Evolutionary conservation across 1,284 basidiomycete species (phyloP).

Genomic region (Ustilago trichophora): DNA sequence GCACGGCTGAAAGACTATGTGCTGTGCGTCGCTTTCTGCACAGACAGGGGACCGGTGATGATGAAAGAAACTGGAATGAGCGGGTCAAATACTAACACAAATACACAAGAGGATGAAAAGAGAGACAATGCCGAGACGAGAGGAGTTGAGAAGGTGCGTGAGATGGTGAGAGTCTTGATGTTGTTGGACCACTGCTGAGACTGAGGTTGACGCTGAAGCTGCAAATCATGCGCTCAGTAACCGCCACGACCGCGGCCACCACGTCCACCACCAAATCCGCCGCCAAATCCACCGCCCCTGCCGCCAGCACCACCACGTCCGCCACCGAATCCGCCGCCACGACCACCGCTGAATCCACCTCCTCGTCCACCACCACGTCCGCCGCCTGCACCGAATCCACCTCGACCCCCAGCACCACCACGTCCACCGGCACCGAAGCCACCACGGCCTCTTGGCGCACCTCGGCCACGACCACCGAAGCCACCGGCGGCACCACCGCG

Average conservation of each 20-base stretch:
- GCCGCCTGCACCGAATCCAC: slow-evolving; percentile 56
- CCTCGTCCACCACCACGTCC: slow-evolving; percentile 52
- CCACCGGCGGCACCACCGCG: slow-evolving; percentile 41
- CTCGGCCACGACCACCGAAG: slow-evolving; percentile 31
- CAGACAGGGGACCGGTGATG: too few species aligned
- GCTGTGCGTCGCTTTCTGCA: too few species aligned
- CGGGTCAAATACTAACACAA: slow-evolving; percentile 26
- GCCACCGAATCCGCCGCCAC: slow-evolving; percentile 54
- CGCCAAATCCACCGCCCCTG: slow-evolving; percentile 47
- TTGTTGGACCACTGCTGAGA: too few species aligned
- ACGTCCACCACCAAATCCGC: slow-evolving; percentile 43
- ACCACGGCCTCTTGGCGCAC: slow-evolving; percentile 64
- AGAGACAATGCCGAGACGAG: slow-evolving; percentile 14
- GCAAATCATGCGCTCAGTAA: slow-evolving; percentile 36
- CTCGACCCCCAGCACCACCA: slow-evolving; percentile 61
- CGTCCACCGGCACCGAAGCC: slow-evolving; percentile 45
- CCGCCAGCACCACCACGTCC: slow-evolving; percentile 56
- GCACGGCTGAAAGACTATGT: too few species aligned
- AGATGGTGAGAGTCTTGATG: too few species aligned
- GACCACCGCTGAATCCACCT: slow-evolving; percentile 32
- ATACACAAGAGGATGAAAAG: slow-evolving; percentile 16
- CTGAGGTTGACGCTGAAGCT: neutral
- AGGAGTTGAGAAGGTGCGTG: too few species aligned
- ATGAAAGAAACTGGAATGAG: slow-evolving; percentile 1
- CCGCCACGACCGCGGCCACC: slow-evolving; percentile 38